Conservation (phyloP, 768 basidiomycete species). For the Mycena indigotica region DNA sequence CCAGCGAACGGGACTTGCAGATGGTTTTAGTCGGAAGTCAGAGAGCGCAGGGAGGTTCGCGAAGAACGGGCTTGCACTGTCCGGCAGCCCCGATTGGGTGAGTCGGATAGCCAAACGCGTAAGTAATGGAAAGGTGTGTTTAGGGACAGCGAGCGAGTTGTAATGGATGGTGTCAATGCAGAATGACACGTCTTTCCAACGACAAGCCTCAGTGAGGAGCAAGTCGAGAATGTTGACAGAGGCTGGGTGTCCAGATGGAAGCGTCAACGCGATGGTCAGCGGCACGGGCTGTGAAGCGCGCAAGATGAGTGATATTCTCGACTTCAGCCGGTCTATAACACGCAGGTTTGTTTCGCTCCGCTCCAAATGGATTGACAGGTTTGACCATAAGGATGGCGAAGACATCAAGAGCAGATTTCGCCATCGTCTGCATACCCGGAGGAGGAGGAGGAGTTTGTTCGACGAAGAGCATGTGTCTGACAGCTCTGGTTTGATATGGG, state of each 20-base stretch:
- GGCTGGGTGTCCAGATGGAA: background rate
- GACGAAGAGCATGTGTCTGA: background rate
- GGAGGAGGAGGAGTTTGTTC: background rate
- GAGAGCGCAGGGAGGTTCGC: background rate
- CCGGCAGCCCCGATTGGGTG: background rate
- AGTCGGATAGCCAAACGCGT: background rate
- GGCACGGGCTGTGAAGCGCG: background rate
- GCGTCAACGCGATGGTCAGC: background rate
- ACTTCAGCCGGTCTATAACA: background rate
- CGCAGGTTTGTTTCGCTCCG: background rate
- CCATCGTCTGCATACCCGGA: background rate
- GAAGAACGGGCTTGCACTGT: background rate
- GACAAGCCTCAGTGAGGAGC: background rate
- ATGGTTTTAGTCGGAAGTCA: background rate
- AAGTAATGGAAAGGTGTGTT: background rate
- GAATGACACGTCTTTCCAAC: background rate
- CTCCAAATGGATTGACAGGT: background rate
- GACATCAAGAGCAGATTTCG: background rate
- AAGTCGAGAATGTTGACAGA: background rate
- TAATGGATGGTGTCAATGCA: background rate
- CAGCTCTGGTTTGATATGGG: background rate
- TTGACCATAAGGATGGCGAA: background rate
- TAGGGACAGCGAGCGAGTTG: background rate
- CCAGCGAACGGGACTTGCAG: background rate
- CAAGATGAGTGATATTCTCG: background rate